Conservation (phyloP, 78 protist species). For the Cavenderia fasciculata region DNA sequence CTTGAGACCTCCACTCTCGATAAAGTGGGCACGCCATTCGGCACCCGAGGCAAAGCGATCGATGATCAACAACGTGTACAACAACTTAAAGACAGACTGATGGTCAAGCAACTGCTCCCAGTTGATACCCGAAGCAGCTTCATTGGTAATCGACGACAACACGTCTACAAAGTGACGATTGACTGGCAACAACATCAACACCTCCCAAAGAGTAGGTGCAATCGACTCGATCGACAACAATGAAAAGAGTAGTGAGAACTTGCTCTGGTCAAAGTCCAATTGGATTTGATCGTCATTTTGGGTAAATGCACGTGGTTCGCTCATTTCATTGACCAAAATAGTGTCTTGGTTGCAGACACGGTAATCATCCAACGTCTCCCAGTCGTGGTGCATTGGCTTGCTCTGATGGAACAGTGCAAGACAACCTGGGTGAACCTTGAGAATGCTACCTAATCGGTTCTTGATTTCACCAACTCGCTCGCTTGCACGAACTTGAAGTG, state of each 20-base stretch:
- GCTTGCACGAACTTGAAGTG: conserved; percentile 17
- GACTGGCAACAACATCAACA: conserved; percentile 68
- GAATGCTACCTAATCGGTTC: not conserved
- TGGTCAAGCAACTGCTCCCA: conserved; percentile 69
- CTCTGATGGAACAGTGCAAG: not conserved
- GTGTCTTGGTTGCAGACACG: conserved; percentile 42
- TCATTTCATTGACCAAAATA: conserved; percentile 15
- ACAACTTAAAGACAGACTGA: conserved; percentile 15
- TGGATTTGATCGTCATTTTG: not conserved
- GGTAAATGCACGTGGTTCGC: not conserved
- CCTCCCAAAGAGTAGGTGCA: conserved; percentile 76
- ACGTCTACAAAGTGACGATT: conserved; percentile 32
- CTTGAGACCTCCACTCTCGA: conserved; percentile 18
- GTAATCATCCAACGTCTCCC: conserved; percentile 24
- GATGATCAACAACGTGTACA: conserved; percentile 59
- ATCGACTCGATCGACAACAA: conserved; percentile 33
- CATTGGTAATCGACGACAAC: not conserved
- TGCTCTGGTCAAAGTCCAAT: conserved; percentile 43
- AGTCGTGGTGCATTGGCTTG: not conserved
- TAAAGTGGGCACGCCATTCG: conserved; percentile 43
- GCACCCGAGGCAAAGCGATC: not conserved
- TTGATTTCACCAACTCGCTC: conserved; percentile 39
- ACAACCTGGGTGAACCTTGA: not conserved
- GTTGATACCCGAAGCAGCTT: no score
- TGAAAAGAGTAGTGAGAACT: conserved; percentile 18